These are phyloP conservation scores for Corymbia maculata DNA, from an alignment of 345 rosid species.

Conservation along the genomic window DNA sequence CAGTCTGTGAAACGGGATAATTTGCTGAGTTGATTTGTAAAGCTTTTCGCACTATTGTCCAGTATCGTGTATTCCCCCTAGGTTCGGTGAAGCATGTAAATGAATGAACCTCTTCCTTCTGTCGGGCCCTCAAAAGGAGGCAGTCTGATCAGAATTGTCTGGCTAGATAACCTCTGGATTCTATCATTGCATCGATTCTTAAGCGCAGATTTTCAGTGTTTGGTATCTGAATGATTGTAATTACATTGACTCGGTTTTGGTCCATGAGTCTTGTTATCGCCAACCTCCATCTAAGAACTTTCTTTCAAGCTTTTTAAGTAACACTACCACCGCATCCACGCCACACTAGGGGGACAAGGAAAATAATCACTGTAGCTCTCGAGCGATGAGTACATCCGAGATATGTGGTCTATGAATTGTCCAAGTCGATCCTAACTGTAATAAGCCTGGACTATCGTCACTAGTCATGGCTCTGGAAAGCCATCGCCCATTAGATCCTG, in stretches of 20 bases:
- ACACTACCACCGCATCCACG: not conserved
- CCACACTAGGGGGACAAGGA: not conserved
- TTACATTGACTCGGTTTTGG: not conserved
- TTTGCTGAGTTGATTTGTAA: not conserved
- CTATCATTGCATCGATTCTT: not conserved
- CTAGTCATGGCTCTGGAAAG: not conserved
- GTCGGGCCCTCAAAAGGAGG: not conserved
- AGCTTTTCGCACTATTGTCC: not conserved
- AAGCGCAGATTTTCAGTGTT: not conserved
- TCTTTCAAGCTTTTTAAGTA: not conserved
- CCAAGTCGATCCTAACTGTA: not conserved
- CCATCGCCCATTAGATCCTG: not conserved
- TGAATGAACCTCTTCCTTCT: not conserved
- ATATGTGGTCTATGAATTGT: not conserved
- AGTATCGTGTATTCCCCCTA: not conserved
- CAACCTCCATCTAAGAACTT: not conserved
- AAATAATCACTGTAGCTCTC: not conserved
- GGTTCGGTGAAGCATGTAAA: not conserved
- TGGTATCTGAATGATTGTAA: not conserved
- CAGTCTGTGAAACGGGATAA: not conserved
- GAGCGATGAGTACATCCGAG: not conserved
- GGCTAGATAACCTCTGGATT: not conserved
- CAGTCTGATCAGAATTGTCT: not conserved
- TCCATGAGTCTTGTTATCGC: not conserved
- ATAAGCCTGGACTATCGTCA: not conserved